Base-by-base conservation (phyloP, 164 flowering plant genomes). In the Vitis labrusca region DNA sequence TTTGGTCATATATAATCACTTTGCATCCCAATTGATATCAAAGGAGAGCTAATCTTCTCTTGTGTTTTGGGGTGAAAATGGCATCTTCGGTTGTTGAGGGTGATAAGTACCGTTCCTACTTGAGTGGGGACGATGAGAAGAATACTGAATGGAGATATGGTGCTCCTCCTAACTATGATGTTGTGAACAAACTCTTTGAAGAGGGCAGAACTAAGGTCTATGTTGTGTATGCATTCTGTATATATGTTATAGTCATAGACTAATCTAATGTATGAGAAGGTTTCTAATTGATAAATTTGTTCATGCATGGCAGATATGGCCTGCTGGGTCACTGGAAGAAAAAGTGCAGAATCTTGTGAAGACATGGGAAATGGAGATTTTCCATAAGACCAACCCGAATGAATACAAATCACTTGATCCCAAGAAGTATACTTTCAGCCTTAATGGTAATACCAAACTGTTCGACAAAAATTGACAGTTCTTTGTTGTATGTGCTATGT, bases 141-240 rank as follows among this genome's bases (percentile, higher is more conserved):
- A 30, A 61, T 30, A 61, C 65, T 16, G 2, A 29, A 30, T 69
- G 72, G 72, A 69, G 59, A 30, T 51, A 8, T 61, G 72, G 72
- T 67, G 70, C 51, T n/a, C 70, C 62, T 55, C 61, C 61, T 2
- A 67, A 67, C 52, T 56, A 57, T 57, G 59, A 69, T 61, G 59
- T 19, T 50, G 86, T 83, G 0, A 75, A 85, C 74, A 76, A 81
- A 63, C 83, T 85, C 74, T 85, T 85, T 60, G 88, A 85, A 73
- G 68, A 85, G 71, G 86, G 81, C 52, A 75, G 86, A 69, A 81
- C 88, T 8, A 72, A 81, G 79, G 86, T 85, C 23, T 19, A 19
- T 19, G 23, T 11, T 64, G 15, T 65, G 8, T 1, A 14, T 23
- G 5, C 8, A 9, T 13, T 59, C 3, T 30, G 9, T 60, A 14